These are phyloP conservation scores for Rhizophora apiculata DNA, from an alignment of 345 rosid species.

Conservation along the genomic window DNA sequence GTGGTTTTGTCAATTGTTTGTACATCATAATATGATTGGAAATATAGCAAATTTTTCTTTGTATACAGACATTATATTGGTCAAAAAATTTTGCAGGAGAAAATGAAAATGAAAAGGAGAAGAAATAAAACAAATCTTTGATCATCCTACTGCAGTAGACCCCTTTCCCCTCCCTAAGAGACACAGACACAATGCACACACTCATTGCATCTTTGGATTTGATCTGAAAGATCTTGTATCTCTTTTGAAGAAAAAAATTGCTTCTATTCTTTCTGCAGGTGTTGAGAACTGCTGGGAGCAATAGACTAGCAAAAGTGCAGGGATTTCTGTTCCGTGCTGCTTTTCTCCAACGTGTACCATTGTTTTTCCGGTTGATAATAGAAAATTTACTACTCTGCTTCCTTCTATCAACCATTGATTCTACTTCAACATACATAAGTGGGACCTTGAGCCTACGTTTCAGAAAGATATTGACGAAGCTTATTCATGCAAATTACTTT, in stretches of 20 bases:
- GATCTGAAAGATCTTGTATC: too few species aligned
- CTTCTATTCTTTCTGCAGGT: conserved; percentile 48
- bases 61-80: too few species aligned
- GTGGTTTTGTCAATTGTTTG: too few species aligned
- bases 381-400: conserved; percentile 91
- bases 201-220: too few species aligned
- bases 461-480: conserved; percentile 85
- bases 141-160: too few species aligned
- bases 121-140: too few species aligned
- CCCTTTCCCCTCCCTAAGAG: too few species aligned
- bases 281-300: conserved; percentile 81
- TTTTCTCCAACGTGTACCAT: conserved; percentile 83
- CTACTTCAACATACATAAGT: conserved; percentile 87
- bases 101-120: too few species aligned
- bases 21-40: too few species aligned
- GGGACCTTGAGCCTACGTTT: conserved; percentile 84
- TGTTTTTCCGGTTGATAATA: conserved; percentile 75
- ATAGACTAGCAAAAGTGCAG: conserved; percentile 95
- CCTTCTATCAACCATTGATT: conserved; percentile 70
- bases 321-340: conserved; percentile 97
- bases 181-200: too few species aligned
- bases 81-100: too few species aligned
- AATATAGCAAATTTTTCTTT: too few species aligned
- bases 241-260: conserved; percentile 9
- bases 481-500: conserved; percentile 82